Conservation (phyloP, 225 moss, liverwort and hornwort species). For the Marchantia paleacea region DNA sequence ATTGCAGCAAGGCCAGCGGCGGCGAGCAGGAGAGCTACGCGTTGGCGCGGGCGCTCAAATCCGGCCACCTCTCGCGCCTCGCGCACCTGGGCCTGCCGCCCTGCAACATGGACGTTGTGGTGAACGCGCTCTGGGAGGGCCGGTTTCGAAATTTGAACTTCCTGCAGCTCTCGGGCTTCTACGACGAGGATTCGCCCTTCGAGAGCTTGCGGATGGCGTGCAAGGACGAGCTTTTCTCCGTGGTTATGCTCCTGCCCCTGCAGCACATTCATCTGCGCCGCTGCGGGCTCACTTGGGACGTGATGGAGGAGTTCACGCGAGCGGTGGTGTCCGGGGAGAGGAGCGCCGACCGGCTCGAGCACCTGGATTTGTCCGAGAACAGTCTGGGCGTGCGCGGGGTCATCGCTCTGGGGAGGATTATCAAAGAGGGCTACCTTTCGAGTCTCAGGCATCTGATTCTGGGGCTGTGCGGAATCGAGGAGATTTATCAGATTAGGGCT, state of each 20-base stretch:
- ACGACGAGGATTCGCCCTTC: constrained; percentile 20
- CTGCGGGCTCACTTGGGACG: constrained; percentile 47
- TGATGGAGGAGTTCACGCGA: constrained; percentile 41
- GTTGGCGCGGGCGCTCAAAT: constrained; percentile 32
- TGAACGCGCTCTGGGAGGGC: constrained; percentile 35
- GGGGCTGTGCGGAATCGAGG: constrained; percentile 36
- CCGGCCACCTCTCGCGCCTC: constrained; percentile 33
- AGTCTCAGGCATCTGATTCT: constrained; percentile 36
- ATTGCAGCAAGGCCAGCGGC: constrained; percentile 11
- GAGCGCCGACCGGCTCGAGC: constrained; percentile 27
- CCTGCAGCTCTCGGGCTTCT: constrained; percentile 31
- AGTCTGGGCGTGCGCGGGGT: constrained; percentile 40
- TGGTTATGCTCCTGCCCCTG: constrained; percentile 32
- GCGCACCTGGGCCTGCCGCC: constrained; percentile 39
- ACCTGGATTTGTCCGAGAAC: constrained; percentile 44
- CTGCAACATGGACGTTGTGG: constrained; percentile 34
- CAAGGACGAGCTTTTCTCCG: constrained; percentile 36
- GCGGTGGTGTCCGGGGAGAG: constrained; percentile 34
- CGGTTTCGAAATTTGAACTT: constrained; percentile 29
- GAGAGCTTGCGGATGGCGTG: constrained; percentile 21
- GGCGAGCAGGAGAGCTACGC: constrained; percentile 36
- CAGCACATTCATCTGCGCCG: constrained; percentile 40
- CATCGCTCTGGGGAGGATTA: constrained; percentile 34
- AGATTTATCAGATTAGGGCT: constrained; percentile 42
- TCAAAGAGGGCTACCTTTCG: constrained; percentile 35